Conservation (phyloP, 2,329 filamentous ascomycete genomes). For the Monosporascus ibericus region DNA sequence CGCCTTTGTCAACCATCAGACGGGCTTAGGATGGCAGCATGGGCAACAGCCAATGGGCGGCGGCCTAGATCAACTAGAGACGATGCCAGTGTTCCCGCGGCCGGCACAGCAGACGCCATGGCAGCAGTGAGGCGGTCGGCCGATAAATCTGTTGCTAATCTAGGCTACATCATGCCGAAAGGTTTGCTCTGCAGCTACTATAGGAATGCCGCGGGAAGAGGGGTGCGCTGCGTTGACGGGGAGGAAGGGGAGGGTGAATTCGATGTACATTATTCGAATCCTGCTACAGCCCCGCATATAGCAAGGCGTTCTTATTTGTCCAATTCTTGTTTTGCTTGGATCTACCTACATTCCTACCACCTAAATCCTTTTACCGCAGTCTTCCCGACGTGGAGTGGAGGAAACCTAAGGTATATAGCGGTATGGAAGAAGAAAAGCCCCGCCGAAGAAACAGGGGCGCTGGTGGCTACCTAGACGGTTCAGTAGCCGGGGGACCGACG, state of each 20-base stretch:
- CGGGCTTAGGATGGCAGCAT: conserved; percentile 83
- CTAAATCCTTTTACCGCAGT: not conserved
- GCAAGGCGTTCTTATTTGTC: conserved; percentile 20
- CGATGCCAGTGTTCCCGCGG: conserved; percentile 79
- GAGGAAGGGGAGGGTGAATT: not conserved
- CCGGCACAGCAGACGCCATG: conserved; percentile 60
- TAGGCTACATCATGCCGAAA: too few relatives aligned
- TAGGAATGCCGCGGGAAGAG: too few relatives aligned
- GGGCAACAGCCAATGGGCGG: conserved; percentile 75
- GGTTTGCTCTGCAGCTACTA: too few relatives aligned
- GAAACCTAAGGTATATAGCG: too few relatives aligned
- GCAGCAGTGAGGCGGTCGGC: conserved; percentile 38
- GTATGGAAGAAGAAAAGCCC: not conserved
- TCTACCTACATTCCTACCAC: conserved; percentile 4
- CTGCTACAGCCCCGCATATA: conserved; percentile 16
- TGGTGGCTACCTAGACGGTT: too few relatives aligned
- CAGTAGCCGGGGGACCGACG: too few relatives aligned
- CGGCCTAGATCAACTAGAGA: conserved; percentile 70
- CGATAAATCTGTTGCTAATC: too few relatives aligned
- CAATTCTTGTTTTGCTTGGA: conserved; percentile 10
- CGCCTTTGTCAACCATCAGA: conserved; percentile 81
- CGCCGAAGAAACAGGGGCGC: not conserved
- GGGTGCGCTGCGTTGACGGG: too few relatives aligned
- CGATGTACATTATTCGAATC: not conserved
- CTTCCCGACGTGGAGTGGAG: too few relatives aligned